Evolutionary conservation across 2,329 filamentous ascomycete species (phyloP).

Genomic region (Paecilomyces sp.): DNA sequence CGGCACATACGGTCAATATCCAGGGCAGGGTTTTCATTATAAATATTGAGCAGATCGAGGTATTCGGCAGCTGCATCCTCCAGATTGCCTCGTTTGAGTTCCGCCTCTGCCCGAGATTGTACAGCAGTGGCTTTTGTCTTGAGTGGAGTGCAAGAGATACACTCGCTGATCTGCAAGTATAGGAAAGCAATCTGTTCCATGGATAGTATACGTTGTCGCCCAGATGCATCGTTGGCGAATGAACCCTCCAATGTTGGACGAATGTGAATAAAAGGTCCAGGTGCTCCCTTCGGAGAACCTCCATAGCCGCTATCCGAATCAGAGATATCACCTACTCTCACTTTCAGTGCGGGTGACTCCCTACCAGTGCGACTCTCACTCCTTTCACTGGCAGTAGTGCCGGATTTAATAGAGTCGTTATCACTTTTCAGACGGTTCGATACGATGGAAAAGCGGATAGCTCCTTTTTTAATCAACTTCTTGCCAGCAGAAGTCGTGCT

Average conservation of each 20-base stretch:
- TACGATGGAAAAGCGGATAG: conserved; percentile 21
- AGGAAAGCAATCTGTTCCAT: conserved; percentile 22
- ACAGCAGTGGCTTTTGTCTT: conserved; percentile 13
- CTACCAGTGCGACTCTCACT: conserved; percentile 3
- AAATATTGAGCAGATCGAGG: conserved; percentile 15
- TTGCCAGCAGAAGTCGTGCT: conserved; percentile 15
- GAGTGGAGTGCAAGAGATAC: conserved; percentile 11
- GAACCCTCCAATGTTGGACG: conserved; percentile 16
- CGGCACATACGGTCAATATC: conserved; percentile 17
- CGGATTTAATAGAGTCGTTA: conserved; percentile 7
- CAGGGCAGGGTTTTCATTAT: conserved; percentile 14
- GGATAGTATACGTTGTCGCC: conserved; percentile 21
- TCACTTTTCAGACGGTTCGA: conserved; percentile 12
- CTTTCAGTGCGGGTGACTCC: conserved; percentile 1
- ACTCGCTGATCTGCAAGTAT: conserved; percentile 20
- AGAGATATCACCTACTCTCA: conserved; percentile 11
- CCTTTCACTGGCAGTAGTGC: conserved; percentile 1
- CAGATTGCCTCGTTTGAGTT: conserved; percentile 14
- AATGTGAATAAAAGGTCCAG: conserved; percentile 16
- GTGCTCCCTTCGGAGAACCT: conserved; percentile 3
- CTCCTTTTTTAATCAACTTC: conserved; percentile 19
- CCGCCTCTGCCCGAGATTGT: conserved; percentile 15
- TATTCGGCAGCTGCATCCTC: conserved; percentile 16
- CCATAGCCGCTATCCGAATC: conserved; percentile 10
- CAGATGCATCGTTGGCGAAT: conserved; percentile 21